phyloP scores from a whole-genome alignment of 495 filamentous ascomycete genomes.

The Neurospora sp. region DNA sequence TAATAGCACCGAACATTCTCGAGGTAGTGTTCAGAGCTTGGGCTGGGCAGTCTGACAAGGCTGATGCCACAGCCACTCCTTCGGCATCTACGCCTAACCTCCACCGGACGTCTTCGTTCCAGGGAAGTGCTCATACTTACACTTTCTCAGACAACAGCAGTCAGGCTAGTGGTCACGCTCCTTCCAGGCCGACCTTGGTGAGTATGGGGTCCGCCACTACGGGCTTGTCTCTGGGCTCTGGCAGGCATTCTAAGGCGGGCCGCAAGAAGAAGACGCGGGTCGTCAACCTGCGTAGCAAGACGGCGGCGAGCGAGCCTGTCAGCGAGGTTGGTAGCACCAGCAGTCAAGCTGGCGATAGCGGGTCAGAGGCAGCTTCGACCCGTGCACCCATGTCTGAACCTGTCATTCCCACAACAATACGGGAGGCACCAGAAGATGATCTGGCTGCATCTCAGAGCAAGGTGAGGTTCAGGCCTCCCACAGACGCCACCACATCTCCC shows the following conservation, averaged over 20 bases:
- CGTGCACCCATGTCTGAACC: constrained; percentile 41
- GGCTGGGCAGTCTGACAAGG: constrained; percentile 68
- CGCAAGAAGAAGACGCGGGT: constrained; percentile 88
- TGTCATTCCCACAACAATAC: constrained; percentile 28
- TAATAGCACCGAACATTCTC: constrained; percentile 73
- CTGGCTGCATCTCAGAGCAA: constrained; percentile 30
- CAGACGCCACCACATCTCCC: constrained; percentile 15
- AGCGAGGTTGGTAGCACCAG: constrained; percentile 31
- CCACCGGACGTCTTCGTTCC: constrained; percentile 50
- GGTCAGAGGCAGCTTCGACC: constrained; percentile 28
- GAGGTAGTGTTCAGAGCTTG: constrained; percentile 87
- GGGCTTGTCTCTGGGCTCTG: constrained; percentile 55
- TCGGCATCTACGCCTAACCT: constrained; percentile 45
- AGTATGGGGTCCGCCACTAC: constrained; percentile 42
- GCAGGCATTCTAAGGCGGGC: constrained; percentile 55
- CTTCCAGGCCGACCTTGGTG: constrained; percentile 37
- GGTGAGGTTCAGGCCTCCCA: constrained; percentile 27
- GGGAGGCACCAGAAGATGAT: constrained; percentile 49
- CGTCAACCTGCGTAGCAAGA: constrained; percentile 69
- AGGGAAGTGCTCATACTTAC: constrained; percentile 52
- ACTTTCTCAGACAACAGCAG: constrained; percentile 49
- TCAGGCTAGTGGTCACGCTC: constrained; percentile 35
- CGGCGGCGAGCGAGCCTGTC: constrained; percentile 7
- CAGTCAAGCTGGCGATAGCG: constrained; percentile 33
- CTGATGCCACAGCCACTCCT: constrained; percentile 48